Conservation (phyloP, 2,329 filamentous ascomycete genomes). For the Pseudopithomyces chartarum region DNA sequence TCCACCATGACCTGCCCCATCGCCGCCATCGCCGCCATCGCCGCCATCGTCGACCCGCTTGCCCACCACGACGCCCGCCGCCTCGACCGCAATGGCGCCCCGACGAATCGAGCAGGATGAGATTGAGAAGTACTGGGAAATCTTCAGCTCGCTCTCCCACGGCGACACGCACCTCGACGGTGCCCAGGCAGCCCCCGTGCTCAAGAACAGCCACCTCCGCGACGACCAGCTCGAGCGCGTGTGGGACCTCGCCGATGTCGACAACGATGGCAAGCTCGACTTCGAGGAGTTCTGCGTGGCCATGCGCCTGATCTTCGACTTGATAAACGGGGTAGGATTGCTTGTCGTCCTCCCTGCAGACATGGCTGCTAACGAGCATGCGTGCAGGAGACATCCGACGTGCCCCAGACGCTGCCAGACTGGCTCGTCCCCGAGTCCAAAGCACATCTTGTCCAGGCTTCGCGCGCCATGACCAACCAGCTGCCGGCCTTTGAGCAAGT, state of each 20-base stretch:
- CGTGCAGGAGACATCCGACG: slow-evolving; percentile 74
- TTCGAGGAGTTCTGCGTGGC: slow-evolving; percentile 99
- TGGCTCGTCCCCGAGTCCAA: slow-evolving; percentile 93
- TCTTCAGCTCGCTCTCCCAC: slow-evolving; percentile 71
- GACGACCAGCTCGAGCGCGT: slow-evolving; percentile 92
- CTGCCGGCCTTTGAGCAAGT: slow-evolving; percentile 84
- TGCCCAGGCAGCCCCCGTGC: slow-evolving; percentile 70
- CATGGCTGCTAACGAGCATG: not conserved
- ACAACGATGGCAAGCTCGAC: slow-evolving; percentile 95
- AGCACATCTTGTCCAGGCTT: slow-evolving; percentile 49
- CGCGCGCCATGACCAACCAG: slow-evolving; percentile 67
- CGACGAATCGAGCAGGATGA: slow-evolving; percentile 73
- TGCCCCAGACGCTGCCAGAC: slow-evolving; percentile 84
- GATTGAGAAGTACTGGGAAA: slow-evolving; percentile 80
- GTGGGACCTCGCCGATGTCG: slow-evolving; percentile 96
- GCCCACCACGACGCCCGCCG: not conserved
- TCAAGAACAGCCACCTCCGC: slow-evolving; percentile 73
- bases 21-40: not conserved
- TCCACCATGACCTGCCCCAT: slow-evolving; percentile 15
- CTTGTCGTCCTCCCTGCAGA: not conserved
- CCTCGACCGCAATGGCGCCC: slow-evolving; percentile 38
- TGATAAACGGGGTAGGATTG: slow-evolving; percentile 83
- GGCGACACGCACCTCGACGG: slow-evolving; percentile 70
- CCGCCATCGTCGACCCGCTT: not conserved
- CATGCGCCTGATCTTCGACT: slow-evolving; percentile 96